Base-by-base conservation (phyloP, 768 basidiomycete species). In the Rubroboletus pulcherrimus region DNA sequence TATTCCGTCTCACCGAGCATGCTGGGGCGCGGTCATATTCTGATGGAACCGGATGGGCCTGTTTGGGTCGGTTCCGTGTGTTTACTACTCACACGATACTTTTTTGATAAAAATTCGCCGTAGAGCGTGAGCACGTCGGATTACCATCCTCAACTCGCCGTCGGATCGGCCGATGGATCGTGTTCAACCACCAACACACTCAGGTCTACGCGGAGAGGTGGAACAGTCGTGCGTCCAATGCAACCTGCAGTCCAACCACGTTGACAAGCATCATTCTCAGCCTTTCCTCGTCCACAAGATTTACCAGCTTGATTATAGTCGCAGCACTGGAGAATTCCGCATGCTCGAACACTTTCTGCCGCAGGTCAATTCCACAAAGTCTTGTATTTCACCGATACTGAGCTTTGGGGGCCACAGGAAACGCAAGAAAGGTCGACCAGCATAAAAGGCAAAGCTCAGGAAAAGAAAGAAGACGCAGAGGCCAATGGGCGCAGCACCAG, bases 271-370 rank as follows among this genome's bases (percentile, higher is more conserved):
- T 40, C 8, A 21, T 51, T 17, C 4, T 8, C 47, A 91, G 87
- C 87, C 89, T 0, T 87, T 89, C 64, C 83, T 92, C 58, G 77
- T 84, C 15, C 86, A 91, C 68, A 86, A 83, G 69, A 78, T 96
- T 17, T 97, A 84, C 63, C 89, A 91, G 65, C 78, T 98, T 50
- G 96, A 98, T 71, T 93, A 91, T 63, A 93, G 84, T 62, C 84
- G 87, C 39, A 81, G 78, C 7, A 82, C 81, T 0, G 82, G 83
- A 21, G 83, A 91, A 56, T 93, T 82, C 66, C 78, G 95, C 24
- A 92, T 98, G 86, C 72, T 94, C n/a, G 96, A 98, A 55, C 81
- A 83, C 24, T 85, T 96, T 62, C 69, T 88, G 7, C 91, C 94
- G 2, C 82, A 85, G 72, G 93, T 85, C 48, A 38, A 59, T 59